These are phyloP conservation scores for Pelargonium nanum DNA, from an alignment of 345 rosid genomes.

Conservation along the genomic window DNA sequence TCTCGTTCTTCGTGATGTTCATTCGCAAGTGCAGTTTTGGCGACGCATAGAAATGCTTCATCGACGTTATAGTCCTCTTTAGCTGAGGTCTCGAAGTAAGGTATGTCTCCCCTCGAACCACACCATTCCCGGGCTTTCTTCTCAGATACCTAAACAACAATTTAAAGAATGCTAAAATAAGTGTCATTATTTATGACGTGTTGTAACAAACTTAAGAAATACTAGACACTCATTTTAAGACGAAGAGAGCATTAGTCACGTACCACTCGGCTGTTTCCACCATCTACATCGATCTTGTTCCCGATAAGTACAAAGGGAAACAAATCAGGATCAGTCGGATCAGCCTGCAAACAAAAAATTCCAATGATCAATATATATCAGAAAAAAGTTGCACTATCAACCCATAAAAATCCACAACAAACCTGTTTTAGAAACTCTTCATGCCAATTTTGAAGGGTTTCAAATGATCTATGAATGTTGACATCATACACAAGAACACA, in stretches of 20 bases:
- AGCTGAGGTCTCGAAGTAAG: slow-evolving; percentile 79
- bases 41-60: slow-evolving; percentile 63
- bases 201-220: too few relatives aligned
- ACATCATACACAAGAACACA: slow-evolving; percentile 75
- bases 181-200: too few relatives aligned
- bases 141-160: slow-evolving; percentile 42
- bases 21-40: slow-evolving; percentile 40
- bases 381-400: too few relatives aligned
- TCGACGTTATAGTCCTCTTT: slow-evolving; percentile 61
- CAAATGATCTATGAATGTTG: slow-evolving; percentile 46
- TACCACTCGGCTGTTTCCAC: slow-evolving; percentile 66
- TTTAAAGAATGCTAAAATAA: not conserved
- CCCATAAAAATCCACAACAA: too few relatives aligned
- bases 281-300: slow-evolving; percentile 66
- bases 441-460: slow-evolving; percentile 58
- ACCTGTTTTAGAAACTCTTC: slow-evolving; percentile 81
- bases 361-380: too few relatives aligned
- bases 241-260: not conserved
- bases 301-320: slow-evolving; percentile 72
- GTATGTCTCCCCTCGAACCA: slow-evolving; percentile 45
- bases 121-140: slow-evolving; percentile 76
- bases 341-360: slow-evolving; percentile 40
- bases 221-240: too few relatives aligned
- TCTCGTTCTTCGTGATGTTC: slow-evolving; percentile 37
- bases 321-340: slow-evolving; percentile 41